Evolutionary conservation across 2,329 filamentous ascomycete genomes (phyloP), one percentile per base, ranked within the genome.

Genomic region (Apiospora pterosperma): DNA sequence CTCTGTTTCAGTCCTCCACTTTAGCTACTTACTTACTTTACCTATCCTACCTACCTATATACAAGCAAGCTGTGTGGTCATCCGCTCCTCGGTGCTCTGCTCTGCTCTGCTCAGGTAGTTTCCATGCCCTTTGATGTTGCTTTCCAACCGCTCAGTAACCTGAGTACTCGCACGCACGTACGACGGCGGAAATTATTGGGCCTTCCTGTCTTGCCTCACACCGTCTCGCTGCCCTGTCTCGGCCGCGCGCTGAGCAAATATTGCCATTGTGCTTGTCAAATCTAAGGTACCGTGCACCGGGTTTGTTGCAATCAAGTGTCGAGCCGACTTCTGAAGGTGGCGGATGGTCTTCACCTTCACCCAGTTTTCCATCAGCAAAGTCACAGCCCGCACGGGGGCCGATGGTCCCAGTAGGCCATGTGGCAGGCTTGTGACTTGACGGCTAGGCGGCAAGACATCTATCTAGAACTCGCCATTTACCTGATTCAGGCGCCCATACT

Each of bases 171-270:
- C 60, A 31, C 63, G 60, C 60, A 31, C 64, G 67, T 67, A 68
- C 67, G 66, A 64, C 69, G 64, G 65, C 67, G 69, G 69, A 67
- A 64, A 69, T 66, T 69, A 67, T 66, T 65, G 64, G 63, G 55
- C 55, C 63, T 55, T 55, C 59, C 41, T 64, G 59, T 62, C 59
- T 64, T 71, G 66, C 67, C 66, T 68, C 62, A 65, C 67, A 61
- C 48, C 28, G 63, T 58, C 52, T 52, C 41, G 58, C 21, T 61
- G 39, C 28, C 44, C 59, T 67, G 65, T 69, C 63, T 66, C 64
- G 62, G 61, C 39, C 62, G 63, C 60, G 64, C 61, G 63, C 42
- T 63, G 58, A 21, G 63, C 36, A 36, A 59, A 59, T 62, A 39
- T 58, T 65, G 48, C 31, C 63, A 62, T 36, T 64, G 62, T 61